Conservation (phyloP, 2,329 filamentous ascomycete species). For the Colletotrichum sp. region DNA sequence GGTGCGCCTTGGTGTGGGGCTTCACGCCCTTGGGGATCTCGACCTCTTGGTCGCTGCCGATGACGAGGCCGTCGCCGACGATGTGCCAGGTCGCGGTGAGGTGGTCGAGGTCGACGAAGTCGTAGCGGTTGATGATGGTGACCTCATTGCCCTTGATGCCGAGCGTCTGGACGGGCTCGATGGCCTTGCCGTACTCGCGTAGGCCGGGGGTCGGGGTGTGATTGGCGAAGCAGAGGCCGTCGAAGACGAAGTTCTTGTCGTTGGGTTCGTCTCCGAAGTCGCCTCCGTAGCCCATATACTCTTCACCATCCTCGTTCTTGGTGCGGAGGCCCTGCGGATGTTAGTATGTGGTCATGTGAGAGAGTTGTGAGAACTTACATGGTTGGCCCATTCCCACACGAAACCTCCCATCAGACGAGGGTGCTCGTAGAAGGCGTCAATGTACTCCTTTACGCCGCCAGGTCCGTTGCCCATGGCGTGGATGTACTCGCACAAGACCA, state of each 20-base stretch:
- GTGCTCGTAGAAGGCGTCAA: slow-evolving; percentile 65
- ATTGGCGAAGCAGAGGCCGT: slow-evolving; percentile 55
- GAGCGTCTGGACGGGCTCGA: slow-evolving; percentile 61
- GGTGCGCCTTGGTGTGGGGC: slow-evolving; percentile 42
- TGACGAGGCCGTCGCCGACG: slow-evolving; percentile 40
- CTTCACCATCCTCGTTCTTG: slow-evolving; percentile 43
- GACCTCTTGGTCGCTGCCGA: slow-evolving; percentile 34
- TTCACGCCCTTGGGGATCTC: slow-evolving; percentile 49
- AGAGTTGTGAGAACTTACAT: slow-evolving; percentile 37
- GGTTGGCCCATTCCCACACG: slow-evolving; percentile 70
- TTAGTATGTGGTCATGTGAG: background rate
- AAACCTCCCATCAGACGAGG: slow-evolving; percentile 63
- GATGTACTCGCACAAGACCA: slow-evolving; percentile 60
- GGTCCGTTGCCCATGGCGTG: slow-evolving; percentile 78
- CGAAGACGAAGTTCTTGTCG: slow-evolving; percentile 64
- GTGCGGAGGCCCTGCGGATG: slow-evolving; percentile 43
- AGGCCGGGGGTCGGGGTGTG: slow-evolving; percentile 58
- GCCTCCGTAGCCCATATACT: slow-evolving; percentile 63
- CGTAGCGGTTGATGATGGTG: slow-evolving; percentile 57
- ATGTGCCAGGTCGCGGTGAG: slow-evolving; percentile 49
- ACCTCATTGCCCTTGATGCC: slow-evolving; percentile 45
- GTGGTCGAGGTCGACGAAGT: slow-evolving; percentile 57
- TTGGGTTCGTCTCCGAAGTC: slow-evolving; percentile 67
- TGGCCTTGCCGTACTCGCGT: slow-evolving; percentile 60
- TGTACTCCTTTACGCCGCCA: slow-evolving; percentile 70